phyloP scores from a whole-genome alignment of 208 protist species.

The Lotmaria passim region DNA sequence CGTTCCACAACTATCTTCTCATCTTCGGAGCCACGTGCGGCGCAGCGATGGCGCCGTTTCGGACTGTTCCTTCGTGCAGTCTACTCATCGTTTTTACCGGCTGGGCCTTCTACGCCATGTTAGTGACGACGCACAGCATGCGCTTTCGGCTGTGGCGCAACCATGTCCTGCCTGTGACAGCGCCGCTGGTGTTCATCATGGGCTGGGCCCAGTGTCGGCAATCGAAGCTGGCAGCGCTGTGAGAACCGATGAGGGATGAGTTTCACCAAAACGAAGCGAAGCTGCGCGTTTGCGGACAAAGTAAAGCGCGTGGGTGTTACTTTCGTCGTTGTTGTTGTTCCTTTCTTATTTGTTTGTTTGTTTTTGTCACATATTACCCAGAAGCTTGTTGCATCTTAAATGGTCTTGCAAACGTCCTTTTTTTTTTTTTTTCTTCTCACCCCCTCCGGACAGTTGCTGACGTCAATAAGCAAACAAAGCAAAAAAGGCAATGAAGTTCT shows the following conservation, averaged over 20 bases:
- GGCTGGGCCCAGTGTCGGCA: constrained; percentile 30
- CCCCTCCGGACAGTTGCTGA: no score
- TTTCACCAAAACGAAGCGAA: no score
- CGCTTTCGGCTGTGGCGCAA: constrained; percentile 69
- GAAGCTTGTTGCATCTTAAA: no score
- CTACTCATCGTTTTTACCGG: constrained; percentile 68
- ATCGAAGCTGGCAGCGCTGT: neutral
- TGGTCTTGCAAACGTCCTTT: no score
- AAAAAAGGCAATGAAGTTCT: no score
- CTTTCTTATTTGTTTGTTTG: neutral
- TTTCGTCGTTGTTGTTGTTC: neutral
- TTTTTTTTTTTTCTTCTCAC: no score
- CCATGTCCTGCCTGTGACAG: constrained; percentile 78
- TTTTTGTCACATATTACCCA: no score
- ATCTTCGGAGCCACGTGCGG: constrained; percentile 69
- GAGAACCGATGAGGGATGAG: neutral
- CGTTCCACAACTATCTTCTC: constrained; percentile 78
- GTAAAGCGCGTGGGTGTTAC: neutral
- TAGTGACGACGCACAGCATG: constrained; percentile 78
- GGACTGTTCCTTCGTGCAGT: constrained; percentile 52
- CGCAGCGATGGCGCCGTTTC: constrained; percentile 51
- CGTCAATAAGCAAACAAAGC: no score
- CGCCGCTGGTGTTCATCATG: constrained; percentile 47
- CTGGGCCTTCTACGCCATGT: constrained; percentile 82
- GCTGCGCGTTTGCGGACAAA: neutral